These are phyloP conservation scores for Scheffersomyces titani DNA, from an alignment of 1,139 yeast genomes.

Conservation along the genomic window DNA sequence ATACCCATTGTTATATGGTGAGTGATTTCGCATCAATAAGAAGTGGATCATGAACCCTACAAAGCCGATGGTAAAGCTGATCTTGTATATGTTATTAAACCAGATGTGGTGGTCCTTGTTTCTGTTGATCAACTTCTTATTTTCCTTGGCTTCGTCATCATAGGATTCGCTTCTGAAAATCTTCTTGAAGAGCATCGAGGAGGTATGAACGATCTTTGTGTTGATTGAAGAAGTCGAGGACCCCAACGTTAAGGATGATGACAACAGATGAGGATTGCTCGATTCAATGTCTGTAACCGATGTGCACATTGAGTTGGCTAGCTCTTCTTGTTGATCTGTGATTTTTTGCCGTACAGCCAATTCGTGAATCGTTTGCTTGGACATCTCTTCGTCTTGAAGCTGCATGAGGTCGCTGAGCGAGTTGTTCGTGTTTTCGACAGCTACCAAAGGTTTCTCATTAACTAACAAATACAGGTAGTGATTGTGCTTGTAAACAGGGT, in stretches of 20 bases:
- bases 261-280: conserved; percentile 27
- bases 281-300: conserved; percentile 12
- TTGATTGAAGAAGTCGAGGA: conserved; percentile 34
- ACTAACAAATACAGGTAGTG: conserved; percentile 6
- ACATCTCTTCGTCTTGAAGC: conserved; percentile 35
- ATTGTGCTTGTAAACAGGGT: conserved; percentile 3
- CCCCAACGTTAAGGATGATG: conserved; percentile 39
- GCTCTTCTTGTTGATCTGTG: conserved; percentile 26
- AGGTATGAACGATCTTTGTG: conserved; percentile 27
- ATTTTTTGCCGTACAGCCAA: conserved; percentile 20
- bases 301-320: conserved; percentile 19
- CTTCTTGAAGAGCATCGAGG: conserved; percentile 35
- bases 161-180: conserved; percentile 19
- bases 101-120: conserved; percentile 7
- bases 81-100: conserved; percentile 25
- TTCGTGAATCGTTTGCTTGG: conserved; percentile 23
- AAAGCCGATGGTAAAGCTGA: conserved; percentile 44
- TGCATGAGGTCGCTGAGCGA: conserved; percentile 13
- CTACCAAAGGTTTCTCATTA: neutral
- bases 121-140: conserved; percentile 7
- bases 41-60: conserved; percentile 43
- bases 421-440: neutral
- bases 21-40: conserved; percentile 26
- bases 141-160: conserved; percentile 8
- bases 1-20: conserved; percentile 12